Evolutionary conservation across 2,329 filamentous ascomycete genomes (phyloP).

Genomic region (Microascus cirrosus): DNA sequence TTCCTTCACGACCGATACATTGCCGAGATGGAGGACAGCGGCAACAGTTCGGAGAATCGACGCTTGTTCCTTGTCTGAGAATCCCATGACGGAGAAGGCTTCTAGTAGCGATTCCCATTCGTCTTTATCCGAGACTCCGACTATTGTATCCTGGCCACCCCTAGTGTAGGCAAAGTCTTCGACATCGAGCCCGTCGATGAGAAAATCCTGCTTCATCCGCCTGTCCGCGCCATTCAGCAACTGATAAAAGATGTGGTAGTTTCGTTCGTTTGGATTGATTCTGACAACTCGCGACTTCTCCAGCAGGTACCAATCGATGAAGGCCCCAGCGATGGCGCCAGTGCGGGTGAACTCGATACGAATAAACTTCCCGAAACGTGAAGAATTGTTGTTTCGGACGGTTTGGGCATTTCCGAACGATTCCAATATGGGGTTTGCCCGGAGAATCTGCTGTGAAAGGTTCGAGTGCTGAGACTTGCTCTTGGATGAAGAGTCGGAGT

Average conservation of each 20-base stretch:
- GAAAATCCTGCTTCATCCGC: conserved; percentile 62
- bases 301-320: conserved; percentile 96
- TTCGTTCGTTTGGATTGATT: conserved; percentile 78
- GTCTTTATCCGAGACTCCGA: conserved; percentile 77
- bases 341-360: conserved; percentile 84
- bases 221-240: conserved; percentile 73
- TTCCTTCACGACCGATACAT: conserved; percentile 81
- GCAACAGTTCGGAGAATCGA: conserved; percentile 81
- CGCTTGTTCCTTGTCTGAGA: conserved; percentile 71
- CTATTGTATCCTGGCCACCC: conserved; percentile 83
- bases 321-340: conserved; percentile 88
- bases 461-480: conserved; percentile 59
- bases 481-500: conserved; percentile 61
- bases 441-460: conserved; percentile 88
- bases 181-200: conserved; percentile 63
- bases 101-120: conserved; percentile 89
- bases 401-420: conserved; percentile 98
- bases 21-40: conserved; percentile 85
- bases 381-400: conserved; percentile 96
- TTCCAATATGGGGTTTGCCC: conserved; percentile 94
- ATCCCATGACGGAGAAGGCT: conserved; percentile 90
- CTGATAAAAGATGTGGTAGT: conserved; percentile 97
- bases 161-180: conserved; percentile 88
- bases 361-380: conserved; percentile 97
- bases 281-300: conserved; percentile 97